Conservation (phyloP, 345 rosid genomes). For the Passiflora organensis region DNA sequence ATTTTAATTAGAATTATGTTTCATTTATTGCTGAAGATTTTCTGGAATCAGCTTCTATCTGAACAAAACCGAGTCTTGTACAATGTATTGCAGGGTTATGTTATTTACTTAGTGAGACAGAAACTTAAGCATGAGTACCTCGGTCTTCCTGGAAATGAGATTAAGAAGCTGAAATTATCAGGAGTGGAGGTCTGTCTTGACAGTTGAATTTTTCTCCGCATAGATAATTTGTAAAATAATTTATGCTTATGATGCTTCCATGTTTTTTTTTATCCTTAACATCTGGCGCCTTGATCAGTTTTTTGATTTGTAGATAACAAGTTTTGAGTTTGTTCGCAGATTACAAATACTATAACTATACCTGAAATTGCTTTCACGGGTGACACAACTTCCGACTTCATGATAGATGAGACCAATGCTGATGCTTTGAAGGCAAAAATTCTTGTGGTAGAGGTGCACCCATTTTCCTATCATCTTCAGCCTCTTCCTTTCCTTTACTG, state of each 20-base stretch:
- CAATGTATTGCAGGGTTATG: conserved; percentile 60
- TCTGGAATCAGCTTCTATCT: background rate
- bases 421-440: conserved; percentile 77
- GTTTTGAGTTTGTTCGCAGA: conserved; percentile 41
- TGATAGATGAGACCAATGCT: conserved; percentile 48
- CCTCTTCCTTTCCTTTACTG: too few relatives aligned
- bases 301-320: background rate
- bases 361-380: conserved; percentile 97
- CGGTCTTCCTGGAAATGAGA: conserved; percentile 66
- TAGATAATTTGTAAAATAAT: too few relatives aligned
- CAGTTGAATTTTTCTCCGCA: background rate
- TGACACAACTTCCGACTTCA: conserved; percentile 78
- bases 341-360: conserved; percentile 50
- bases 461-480: too few relatives aligned
- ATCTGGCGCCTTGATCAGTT: background rate
- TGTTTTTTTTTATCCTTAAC: background rate
- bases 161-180: conserved; percentile 67
- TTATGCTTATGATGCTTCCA: too few relatives aligned
- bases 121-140: conserved; percentile 74
- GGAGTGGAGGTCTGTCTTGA: conserved; percentile 70
- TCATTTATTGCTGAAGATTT: background rate
- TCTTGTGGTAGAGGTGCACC: conserved; percentile 83
- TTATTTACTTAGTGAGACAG: conserved; percentile 66
- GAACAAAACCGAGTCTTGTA: background rate
- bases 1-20: too few relatives aligned